Percentiles rank a stretch among this genome's conserved stretches.
phyloP scores from a whole-genome alignment of 768 basidiomycete species.

The Trametes cubensis region DNA sequence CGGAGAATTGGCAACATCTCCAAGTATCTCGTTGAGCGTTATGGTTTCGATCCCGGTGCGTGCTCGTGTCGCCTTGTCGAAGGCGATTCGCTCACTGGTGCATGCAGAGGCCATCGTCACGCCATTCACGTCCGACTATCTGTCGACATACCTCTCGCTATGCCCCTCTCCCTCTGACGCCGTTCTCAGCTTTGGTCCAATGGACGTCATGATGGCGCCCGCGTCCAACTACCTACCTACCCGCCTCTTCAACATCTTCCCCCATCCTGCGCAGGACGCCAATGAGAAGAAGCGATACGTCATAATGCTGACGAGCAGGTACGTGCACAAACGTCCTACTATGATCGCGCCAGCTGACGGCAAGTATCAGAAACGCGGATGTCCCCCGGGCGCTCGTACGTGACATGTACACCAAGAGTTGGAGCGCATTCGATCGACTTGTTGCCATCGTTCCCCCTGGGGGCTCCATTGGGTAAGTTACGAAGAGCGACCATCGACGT shows the following conservation, averaged over 20 bases:
- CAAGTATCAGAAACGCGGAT: conserved; percentile 67
- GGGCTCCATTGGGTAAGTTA: conserved; percentile 79
- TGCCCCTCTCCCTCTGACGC: conserved; percentile 73
- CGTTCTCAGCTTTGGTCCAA: conserved; percentile 78
- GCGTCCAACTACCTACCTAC: conserved; percentile 76
- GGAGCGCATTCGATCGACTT: conserved; percentile 88
- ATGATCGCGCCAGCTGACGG: neutral
- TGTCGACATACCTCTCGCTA: conserved; percentile 77
- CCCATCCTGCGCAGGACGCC: conserved; percentile 80
- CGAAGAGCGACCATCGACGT: neutral
- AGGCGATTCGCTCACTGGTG: neutral
- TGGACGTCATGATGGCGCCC: conserved; percentile 76
- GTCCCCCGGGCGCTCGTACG: conserved; percentile 82
- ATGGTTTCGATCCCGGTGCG: conserved; percentile 76
- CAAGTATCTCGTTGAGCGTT: conserved; percentile 77
- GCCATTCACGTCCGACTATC: conserved; percentile 76
- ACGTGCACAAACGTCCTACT: conserved; percentile 12
- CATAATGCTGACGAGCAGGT: conserved; percentile 73
- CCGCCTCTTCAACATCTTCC: conserved; percentile 71
- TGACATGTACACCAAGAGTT: conserved; percentile 91
- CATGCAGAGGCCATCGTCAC: conserved; percentile 66
- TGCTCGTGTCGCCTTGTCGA: conserved; percentile 1
- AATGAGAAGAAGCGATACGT: conserved; percentile 76
- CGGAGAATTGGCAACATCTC: conserved; percentile 67
- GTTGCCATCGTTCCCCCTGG: conserved; percentile 90